These are phyloP conservation scores for Cymodocea nodosa DNA, from an alignment of 116 monocot species.

Conservation along the genomic window DNA sequence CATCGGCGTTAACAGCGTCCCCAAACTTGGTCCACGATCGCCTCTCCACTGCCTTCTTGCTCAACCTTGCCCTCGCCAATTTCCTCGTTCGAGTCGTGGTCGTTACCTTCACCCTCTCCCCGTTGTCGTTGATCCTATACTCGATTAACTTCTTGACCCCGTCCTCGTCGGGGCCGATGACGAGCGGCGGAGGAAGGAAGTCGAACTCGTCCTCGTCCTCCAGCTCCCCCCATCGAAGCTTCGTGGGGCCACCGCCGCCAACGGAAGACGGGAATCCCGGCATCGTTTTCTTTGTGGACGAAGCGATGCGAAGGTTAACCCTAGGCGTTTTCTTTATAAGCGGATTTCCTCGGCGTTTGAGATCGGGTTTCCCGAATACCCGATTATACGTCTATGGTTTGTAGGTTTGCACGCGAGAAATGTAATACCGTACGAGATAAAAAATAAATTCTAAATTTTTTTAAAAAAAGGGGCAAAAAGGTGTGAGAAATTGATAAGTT, in stretches of 20 bases:
- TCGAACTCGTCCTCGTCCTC: conserved; percentile 77
- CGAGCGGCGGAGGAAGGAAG: conserved; percentile 62
- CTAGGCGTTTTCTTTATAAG: too few species aligned
- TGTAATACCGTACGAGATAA: too few species aligned
- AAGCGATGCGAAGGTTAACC: too few species aligned
- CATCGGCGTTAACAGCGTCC: conserved; percentile 60
- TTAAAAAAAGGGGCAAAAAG: too few species aligned
- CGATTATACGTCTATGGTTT: too few species aligned
- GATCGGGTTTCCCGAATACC: too few species aligned
- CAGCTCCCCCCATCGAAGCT: conserved; percentile 80
- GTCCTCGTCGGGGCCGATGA: conserved; percentile 71
- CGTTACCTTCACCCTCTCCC: conserved; percentile 75
- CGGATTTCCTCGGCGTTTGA: too few species aligned
- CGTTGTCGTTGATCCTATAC: conserved; percentile 66
- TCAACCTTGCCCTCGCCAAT: conserved; percentile 68
- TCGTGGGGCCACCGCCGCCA: conserved; percentile 2
- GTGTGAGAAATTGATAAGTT: too few species aligned
- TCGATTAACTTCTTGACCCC: conserved; percentile 63
- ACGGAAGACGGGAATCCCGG: too few species aligned
- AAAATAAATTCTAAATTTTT: too few species aligned
- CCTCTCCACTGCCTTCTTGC: conserved; percentile 75
- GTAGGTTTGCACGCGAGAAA: too few species aligned
- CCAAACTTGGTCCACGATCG: conserved; percentile 86
- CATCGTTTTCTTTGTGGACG: too few species aligned
- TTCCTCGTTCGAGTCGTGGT: conserved; percentile 62